Base-by-base conservation (phyloP, 2,329 filamentous ascomycete genomes). In the Fonsecaea pedrosoi region DNA sequence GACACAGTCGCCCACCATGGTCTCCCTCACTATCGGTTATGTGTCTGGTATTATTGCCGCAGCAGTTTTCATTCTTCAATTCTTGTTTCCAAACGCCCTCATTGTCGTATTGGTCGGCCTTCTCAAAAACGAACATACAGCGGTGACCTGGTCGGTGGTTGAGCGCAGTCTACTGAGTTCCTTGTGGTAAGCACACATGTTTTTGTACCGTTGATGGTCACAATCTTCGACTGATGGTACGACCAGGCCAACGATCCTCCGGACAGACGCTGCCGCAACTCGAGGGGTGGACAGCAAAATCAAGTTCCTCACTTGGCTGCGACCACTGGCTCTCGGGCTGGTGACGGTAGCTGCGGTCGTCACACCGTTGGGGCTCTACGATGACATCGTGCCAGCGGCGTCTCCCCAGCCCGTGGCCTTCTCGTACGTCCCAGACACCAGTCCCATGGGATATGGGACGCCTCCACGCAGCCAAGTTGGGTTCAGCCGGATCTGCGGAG, bases 301-400 rank as follows among this genome's bases (percentile, higher is more conserved):
- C 40, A 60, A 65, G 10, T 18, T 77, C 30, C 60, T 75, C 15
- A 74, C 70, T 4, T 74, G 70, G 65, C 40, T 76, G 53, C 71
- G 69, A 15, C 66, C 78, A 0, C 59, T 79, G 8, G 60, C 77
- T 1, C 61, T 77, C 3, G 34, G 77, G 18, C 60, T 82, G 9
- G 73, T 80, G 3, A 75, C 79, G 0, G 65, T 83, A 13, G 77
- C 82, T 1, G 78, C 80, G n/a, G 75, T 84, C 4, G 73, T 83
- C 2, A 83, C 82, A 0, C 82, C 82, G 0, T 72, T 84, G 4
- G 82, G 82, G 1, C 73, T 84, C 0, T 80, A 80, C 55, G 78
- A 83, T n/a, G 71, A 74, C 4, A 69, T 82, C 38, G 74, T 73
- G 1, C 73, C 73, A 0, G 60, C 64, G 1, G 32, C 61, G 0